Evolutionary conservation across 2,329 filamentous ascomycete species (phyloP).

Genomic region (Orbilia javanica): DNA sequence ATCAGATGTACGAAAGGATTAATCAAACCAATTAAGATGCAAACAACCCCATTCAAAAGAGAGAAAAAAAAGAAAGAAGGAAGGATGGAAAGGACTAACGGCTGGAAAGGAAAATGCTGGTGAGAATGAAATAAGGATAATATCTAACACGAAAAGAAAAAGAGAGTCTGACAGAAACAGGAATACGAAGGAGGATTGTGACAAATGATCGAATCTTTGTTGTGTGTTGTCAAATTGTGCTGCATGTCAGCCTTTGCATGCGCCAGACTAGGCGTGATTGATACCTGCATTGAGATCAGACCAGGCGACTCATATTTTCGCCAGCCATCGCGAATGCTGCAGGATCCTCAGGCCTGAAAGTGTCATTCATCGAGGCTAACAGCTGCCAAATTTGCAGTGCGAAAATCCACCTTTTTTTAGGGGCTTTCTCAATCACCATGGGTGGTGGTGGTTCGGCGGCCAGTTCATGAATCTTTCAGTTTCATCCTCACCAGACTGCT

Average conservation of each 20-base stretch:
- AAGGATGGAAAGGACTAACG: neutral
- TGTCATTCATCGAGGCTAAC: constrained; percentile 35
- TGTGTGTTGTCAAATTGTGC: constrained; percentile 31
- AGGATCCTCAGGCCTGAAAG: constrained; percentile 45
- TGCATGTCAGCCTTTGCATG: constrained; percentile 11
- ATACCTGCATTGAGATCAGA: constrained; percentile 41
- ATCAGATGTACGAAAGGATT: constrained; percentile 9
- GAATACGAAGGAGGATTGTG: neutral
- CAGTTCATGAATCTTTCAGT: constrained; percentile 53
- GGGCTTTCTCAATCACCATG: constrained; percentile 28
- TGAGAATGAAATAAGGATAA: constrained; percentile 4
- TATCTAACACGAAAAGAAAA: constrained; percentile 6
- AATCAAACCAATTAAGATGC: constrained; percentile 13
- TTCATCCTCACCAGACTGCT: constrained; percentile 44
- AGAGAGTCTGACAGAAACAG: neutral
- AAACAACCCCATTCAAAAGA: neutral
- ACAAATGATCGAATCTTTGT: constrained; percentile 30
- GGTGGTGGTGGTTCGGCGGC: constrained; percentile 50
- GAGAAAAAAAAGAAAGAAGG: no score
- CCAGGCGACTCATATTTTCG: constrained; percentile 55
- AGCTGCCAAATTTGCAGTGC: constrained; percentile 29
- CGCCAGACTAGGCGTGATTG: constrained; percentile 1
- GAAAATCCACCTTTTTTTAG: constrained; percentile 15
- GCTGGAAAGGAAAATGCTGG: constrained; percentile 16
- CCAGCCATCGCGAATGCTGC: constrained; percentile 42